Evolutionary conservation across 495 filamentous ascomycete genomes (phyloP), one percentile per base, ranked within the genome.

Genomic region (Trichoderma virens): DNA sequence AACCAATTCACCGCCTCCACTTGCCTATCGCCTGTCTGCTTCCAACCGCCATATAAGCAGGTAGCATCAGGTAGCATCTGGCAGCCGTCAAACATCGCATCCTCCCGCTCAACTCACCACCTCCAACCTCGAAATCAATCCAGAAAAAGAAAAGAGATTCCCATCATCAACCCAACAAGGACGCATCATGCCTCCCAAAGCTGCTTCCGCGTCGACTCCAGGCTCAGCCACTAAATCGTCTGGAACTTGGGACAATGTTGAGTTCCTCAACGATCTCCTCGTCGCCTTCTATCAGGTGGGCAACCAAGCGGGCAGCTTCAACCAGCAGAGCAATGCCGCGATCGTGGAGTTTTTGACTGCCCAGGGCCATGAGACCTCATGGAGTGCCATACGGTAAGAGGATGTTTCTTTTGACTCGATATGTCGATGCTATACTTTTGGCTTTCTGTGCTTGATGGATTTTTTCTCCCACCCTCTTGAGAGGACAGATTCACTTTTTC

Each of bases 381-480:
- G 65, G 65, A 65, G 66, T 30, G 67, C 62, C n/a, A 67, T 69
- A 13, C 59, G 67, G 67, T 69, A 69, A 38, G 67, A 7, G 16
- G 31, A 31, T 64, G 14, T 35, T 64, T 65, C 63, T 45, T 41
- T 43, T 41, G 30, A n/a, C n/a, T n/a, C n/a, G n/a, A n/a, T n/a
- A n/a, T n/a, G n/a, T n/a, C n/a, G n/a, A n/a, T 59, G 1, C 27
- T 39, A 13, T 41, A 59, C 23, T 43, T 30, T 64, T 54, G 39
- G 51, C 25, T 61, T 30, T 31, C 5, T 20, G 11, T 25, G 5
- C 6, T 5, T 30, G 23, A n/a, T 27, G 3, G 23, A 18, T 59
- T 59, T 11, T 59, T 61, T 1, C 4, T 11, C 28, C 30, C 20
- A 1, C 59, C 14, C 3, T 31, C 27, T 60, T 54, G 45, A 27